phyloP scores from a whole-genome alignment of 371 early-diverging fungal species.

The Mucor velutinosus region DNA sequence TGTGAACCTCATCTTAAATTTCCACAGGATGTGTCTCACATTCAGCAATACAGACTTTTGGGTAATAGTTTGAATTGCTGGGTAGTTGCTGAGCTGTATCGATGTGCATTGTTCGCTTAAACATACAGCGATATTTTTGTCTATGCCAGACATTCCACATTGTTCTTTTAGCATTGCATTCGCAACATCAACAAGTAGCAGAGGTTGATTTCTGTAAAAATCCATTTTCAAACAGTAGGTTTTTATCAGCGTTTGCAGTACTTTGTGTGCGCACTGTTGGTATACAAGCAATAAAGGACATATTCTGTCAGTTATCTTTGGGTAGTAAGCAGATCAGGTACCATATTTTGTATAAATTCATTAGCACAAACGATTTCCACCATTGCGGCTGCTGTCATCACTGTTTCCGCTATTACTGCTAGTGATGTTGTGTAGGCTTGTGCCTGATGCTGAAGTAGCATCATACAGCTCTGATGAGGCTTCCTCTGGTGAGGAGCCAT shows the following conservation, averaged over 20 bases:
- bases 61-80: slow-evolving; percentile 78
- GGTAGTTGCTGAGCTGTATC: slow-evolving; percentile 67
- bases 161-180: neutral
- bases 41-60: slow-evolving; percentile 68
- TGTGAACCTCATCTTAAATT: slow-evolving; percentile 46
- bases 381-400: neutral
- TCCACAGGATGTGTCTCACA: slow-evolving; percentile 49
- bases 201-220: neutral
- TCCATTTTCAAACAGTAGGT: neutral
- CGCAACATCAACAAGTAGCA: neutral
- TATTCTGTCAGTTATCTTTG: neutral
- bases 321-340: no score
- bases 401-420: slow-evolving; percentile 13
- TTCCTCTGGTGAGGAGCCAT: no score
- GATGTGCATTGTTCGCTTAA: slow-evolving; percentile 44
- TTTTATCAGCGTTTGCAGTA: neutral
- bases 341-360: no score
- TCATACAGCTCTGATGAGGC: neutral
- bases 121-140: neutral
- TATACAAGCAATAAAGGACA: no score
- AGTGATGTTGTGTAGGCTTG: slow-evolving; percentile 11
- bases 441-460: neutral
- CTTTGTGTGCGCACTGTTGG: no score
- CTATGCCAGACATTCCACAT: neutral
- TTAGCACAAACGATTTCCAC: neutral